Base-by-base conservation (phyloP, 305 asterid species). In the Ajuga reptans region DNA sequence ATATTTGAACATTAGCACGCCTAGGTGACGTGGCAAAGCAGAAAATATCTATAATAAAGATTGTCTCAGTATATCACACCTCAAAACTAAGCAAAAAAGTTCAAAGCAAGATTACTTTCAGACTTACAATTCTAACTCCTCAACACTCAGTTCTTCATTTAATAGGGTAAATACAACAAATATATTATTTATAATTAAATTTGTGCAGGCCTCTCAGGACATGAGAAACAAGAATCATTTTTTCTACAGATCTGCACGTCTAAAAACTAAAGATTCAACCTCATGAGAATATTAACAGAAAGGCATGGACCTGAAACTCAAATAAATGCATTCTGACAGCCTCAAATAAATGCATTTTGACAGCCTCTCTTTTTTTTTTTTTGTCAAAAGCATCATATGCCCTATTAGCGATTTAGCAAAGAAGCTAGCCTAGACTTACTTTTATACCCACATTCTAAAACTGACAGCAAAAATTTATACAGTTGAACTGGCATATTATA, bases 1-100 rank as follows among this genome's bases (percentile, higher is more conserved):
- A 60, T 46, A 42, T 27, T 53, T 11, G 60, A 46, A 64, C 9
- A 31, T 73, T 61, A 81, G 74, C 47, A 55, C 74, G 51, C 36
- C 52, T 10, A 43, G 31, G 71, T 27, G 75, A 71, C 21, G 60
- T 45, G 59, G 53, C 14, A 70, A 66, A 43, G 12, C 54, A 9
- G 6, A 62, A 66, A 42, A 56, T 14, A 1, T 21, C 47, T 34
- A 27, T 37, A 21, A 42, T 45, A 69, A 43, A 64, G 21, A 5
- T 60, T 59, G 34, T 24, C 65, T 43, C 43, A 18, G 37, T 24
- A 36, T 52, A 59, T 47, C 41, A 56, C 37, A 29, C 21, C 75
- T 72, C 29, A 34, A 55, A 56, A 24, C 46, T 39, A 74, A 63
- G 55, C 64, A 69, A 65, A 31, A 43, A 61, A 73, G 53, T 58